phyloP scores from a whole-genome alignment of 129 eudicot genomes.

The Escallonia herrerae region DNA sequence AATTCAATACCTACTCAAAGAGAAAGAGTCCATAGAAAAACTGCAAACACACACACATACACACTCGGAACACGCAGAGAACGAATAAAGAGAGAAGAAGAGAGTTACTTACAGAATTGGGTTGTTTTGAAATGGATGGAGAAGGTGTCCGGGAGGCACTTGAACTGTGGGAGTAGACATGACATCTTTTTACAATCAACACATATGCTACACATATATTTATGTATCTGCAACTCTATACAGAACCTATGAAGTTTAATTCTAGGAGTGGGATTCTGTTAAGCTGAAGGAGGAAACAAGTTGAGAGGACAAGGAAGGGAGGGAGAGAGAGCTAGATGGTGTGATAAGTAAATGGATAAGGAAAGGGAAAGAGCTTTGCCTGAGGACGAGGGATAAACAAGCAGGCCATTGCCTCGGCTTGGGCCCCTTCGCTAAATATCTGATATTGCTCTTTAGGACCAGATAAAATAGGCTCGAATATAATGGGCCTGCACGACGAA shows the following conservation, averaged over 20 bases:
- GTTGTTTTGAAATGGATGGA: slow-evolving; percentile 39
- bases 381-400: background rate
- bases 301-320: background rate
- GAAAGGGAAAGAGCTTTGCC: background rate
- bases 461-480: too few species aligned
- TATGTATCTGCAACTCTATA: background rate
- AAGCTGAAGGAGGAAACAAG: background rate
- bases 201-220: slow-evolving; percentile 9
- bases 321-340: background rate
- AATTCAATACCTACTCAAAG: slow-evolving; percentile 1
- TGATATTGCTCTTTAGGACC: too few species aligned
- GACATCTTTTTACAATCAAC: slow-evolving; percentile 48
- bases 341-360: slow-evolving; percentile 31
- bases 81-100: background rate
- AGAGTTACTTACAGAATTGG: slow-evolving; percentile 31
- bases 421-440: too few species aligned
- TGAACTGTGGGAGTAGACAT: slow-evolving; percentile 89
- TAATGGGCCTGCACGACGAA: too few species aligned
- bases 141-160: slow-evolving; percentile 71
- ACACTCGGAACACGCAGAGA: too few species aligned
- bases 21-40: background rate
- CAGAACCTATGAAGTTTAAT: background rate
- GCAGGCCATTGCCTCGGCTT: background rate
- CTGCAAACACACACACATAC: too few species aligned
- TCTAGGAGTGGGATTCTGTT: background rate